Conservation (phyloP, 164 flowering plant species). For the Buxus sempervirens region DNA sequence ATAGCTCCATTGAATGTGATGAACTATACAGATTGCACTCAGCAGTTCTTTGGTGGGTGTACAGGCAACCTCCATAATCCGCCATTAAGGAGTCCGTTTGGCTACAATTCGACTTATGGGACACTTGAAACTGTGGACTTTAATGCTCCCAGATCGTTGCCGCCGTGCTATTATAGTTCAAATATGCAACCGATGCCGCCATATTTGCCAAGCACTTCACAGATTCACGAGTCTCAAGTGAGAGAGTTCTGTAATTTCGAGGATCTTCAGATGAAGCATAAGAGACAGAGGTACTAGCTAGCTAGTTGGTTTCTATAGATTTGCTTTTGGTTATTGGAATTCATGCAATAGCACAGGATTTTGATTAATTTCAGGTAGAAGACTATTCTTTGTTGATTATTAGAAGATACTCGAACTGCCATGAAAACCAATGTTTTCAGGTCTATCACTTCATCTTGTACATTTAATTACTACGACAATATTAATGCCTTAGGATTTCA, state of each 20-base stretch:
- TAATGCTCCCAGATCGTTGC: background rate
- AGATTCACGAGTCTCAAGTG: background rate
- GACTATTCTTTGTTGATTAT: too few species aligned
- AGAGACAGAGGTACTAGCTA: background rate
- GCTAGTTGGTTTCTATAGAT: too few species aligned
- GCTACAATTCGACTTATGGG: background rate
- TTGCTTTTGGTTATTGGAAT: too few species aligned
- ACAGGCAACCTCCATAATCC: background rate
- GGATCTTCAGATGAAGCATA: background rate
- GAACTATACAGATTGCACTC: background rate
- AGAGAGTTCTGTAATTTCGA: background rate
- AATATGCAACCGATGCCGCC: background rate
- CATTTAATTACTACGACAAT: too few species aligned
- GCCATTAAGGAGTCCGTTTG: background rate
- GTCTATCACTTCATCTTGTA: too few species aligned
- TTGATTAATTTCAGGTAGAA: too few species aligned
- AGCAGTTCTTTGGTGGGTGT: too few species aligned
- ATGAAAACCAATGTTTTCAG: too few species aligned
- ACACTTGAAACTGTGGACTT: background rate
- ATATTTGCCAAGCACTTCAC: background rate
- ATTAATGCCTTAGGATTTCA: too few species aligned
- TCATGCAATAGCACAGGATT: too few species aligned
- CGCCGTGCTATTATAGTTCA: background rate
- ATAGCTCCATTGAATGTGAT: background rate
- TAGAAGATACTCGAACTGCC: too few species aligned